Evolutionary conservation across 441 rosid species (phyloP).

Genomic region (Pelargonium fulgidum): DNA sequence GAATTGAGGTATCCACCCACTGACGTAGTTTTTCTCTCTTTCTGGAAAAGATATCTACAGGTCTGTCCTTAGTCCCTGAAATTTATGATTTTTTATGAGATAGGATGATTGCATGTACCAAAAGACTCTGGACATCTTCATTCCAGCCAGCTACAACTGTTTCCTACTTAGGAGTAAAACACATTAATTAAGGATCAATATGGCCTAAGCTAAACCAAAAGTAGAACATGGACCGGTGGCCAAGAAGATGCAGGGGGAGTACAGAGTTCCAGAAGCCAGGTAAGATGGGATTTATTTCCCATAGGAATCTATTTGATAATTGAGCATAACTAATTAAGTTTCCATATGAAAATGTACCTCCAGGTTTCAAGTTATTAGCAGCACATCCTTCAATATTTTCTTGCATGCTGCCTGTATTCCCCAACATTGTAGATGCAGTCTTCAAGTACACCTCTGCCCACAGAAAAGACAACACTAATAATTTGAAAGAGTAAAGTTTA

Average conservation of each 20-base stretch:
- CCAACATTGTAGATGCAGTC: conserved; percentile 24
- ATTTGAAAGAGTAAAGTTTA: conserved; percentile 9
- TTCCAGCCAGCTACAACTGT: not conserved
- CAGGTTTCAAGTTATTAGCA: conserved; percentile 18
- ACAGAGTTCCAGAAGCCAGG: not conserved
- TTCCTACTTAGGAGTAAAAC: not conserved
- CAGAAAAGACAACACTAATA: conserved; percentile 10
- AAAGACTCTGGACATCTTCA: not conserved
- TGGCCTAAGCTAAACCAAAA: not conserved
- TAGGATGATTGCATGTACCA: conserved; percentile 6
- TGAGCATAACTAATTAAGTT: not conserved
- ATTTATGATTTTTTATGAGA: conserved; percentile 11
- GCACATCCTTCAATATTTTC: conserved; percentile 20
- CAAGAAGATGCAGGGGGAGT: conserved; percentile 5
- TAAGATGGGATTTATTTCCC: no score
- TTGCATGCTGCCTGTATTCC: conserved; percentile 20
- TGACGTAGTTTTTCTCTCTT: conserved; percentile 49
- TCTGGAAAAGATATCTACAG: conserved; percentile 36
- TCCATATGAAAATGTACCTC: conserved; percentile 22
- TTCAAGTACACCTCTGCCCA: conserved; percentile 25
- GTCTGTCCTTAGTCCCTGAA: conserved; percentile 35
- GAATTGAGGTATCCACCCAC: conserved; percentile 40
- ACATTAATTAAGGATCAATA: not conserved
- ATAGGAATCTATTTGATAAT: no score
- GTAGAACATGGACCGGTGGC: not conserved